phyloP scores from a whole-genome alignment of 2,329 filamentous ascomycete species.

The Coleophoma eucalyptorum region DNA sequence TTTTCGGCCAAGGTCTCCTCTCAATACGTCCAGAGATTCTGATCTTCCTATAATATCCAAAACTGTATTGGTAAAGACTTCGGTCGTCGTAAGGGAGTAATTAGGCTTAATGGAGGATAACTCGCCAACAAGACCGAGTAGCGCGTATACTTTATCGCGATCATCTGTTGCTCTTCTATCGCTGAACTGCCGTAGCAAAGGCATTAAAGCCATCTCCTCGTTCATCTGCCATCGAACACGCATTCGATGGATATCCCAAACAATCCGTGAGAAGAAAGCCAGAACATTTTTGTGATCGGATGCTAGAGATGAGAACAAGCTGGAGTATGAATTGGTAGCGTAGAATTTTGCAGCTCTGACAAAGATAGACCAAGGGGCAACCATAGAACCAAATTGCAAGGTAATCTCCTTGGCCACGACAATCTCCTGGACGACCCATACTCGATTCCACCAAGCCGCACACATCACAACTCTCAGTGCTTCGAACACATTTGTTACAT shows the following conservation, averaged over 20 bases:
- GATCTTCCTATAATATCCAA: background rate
- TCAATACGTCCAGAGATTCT: conserved; percentile 6
- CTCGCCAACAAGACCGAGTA: conserved; percentile 4
- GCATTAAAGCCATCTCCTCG: background rate
- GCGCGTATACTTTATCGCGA: conserved; percentile 10
- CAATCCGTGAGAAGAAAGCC: conserved; percentile 3
- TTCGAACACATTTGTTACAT: background rate
- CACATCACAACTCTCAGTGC: background rate
- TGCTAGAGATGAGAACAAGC: background rate
- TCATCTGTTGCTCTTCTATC: conserved; percentile 8
- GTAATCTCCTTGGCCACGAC: background rate
- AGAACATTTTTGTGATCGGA: conserved; percentile 3
- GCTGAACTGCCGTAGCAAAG: conserved; percentile 7
- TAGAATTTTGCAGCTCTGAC: background rate
- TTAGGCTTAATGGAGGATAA: background rate
- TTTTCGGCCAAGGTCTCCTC: conserved; percentile 3
- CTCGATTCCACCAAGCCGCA: background rate
- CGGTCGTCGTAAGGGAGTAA: conserved; percentile 1
- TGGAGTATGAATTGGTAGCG: background rate
- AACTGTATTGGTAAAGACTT: conserved; percentile 1
- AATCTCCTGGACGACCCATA: background rate
- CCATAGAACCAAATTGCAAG: background rate
- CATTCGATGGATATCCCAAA: conserved; percentile 7
- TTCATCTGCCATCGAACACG: background rate
- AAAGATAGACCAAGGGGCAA: background rate